Evolutionary conservation across 2,329 filamentous ascomycete species (phyloP), one percentile per base, ranked within the genome.

Genomic region (Diaporthe australafricana): DNA sequence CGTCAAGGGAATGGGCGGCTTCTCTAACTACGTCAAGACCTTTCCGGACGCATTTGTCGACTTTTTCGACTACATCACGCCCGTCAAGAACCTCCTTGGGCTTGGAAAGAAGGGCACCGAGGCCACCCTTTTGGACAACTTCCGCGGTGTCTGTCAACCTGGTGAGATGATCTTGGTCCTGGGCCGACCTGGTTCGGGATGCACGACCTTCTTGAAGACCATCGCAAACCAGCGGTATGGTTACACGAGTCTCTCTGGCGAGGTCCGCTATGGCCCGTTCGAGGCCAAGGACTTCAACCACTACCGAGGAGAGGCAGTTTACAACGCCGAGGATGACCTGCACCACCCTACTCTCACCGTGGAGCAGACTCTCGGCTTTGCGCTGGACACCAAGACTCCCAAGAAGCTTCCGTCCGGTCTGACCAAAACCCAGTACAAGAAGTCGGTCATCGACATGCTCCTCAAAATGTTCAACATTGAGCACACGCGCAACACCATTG

Each of bases 381-480:
- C 95, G 0, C 84, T 97, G 4, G 93, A 96, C 78, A 93, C 92
- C 40, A 97, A 97, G 82, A 92, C 94, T 17, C 94, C 95, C 7
- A 91, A 92, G 20, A 95, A 95, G 81, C 87, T 94, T 57, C 93
- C 94, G 0, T 89, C 87, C 5, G 94, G 93, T 27, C 87, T 96
- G 76, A 91, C 89, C 48, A 93, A 93, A 79, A 80, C 83, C 7
- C 91, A 93, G 20, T 96, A 96, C 84, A 95, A 95, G 84, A 87
- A 93, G 63, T 90, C 91, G 76, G 90, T 97, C 71, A 87, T 95
- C 73, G 87, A 90, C 22, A 89, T 92, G 77, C 86, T 98, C 72
- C 85, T 98, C 66, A 94, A 94, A 78, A 96, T 97, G 93, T 97
- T 98, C 86, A 96, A 96, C 79, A 97, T 98, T 68, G 93, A 95